Base-by-base conservation (phyloP, 371 early-diverging fungal genomes). In the Actinomortierella wolfii region DNA sequence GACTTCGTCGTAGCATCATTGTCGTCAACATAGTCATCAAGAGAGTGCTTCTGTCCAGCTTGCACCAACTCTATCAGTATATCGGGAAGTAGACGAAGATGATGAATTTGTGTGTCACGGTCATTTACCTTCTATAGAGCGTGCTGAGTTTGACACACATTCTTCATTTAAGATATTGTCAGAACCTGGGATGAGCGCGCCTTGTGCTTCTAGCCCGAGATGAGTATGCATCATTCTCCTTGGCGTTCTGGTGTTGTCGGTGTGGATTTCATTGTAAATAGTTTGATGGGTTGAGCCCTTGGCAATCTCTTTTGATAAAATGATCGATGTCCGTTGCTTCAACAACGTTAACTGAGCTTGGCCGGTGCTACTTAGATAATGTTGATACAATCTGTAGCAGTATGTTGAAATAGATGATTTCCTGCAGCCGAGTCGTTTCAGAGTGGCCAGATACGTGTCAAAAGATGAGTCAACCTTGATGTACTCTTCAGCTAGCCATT, bases 401-500 rank as follows among this genome's bases (percentile, higher is more conserved):
- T n/a, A 51, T 17, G 24, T 40, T 39, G 54, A 34, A 18, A 44
- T 34, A 28, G 26, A 17, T 20, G 55, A 20, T 45, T 56, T 62
- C 56, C 46, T 44, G 51, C 46, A 56, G 7, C 56, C 46, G 20
- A 62, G 17, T 25, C 26, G 56, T 26, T 51, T 24, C 15, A 62
- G 45, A 29, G 56, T 62, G 56, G 28, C 47, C 5, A 61, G 50
- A 21, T 55, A 55, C 26, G 51, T 54, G 51, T 54, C 61, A 23
- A 61, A 61, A 25, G 56, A 51, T 7, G 51, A 56, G 56, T 56
- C 56, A 42, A 51, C 42, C 46, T 62, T 62, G 25, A 62, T 56
- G 40, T 62, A 62, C 20, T 62, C 62, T 45, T 56, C 56, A 45
- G 62, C 56, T 13, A 62, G 56, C 62, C 62, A 56, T 41, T 62